Conservation (phyloP, 805 yeast species). For the Yamadazyma sp. region DNA sequence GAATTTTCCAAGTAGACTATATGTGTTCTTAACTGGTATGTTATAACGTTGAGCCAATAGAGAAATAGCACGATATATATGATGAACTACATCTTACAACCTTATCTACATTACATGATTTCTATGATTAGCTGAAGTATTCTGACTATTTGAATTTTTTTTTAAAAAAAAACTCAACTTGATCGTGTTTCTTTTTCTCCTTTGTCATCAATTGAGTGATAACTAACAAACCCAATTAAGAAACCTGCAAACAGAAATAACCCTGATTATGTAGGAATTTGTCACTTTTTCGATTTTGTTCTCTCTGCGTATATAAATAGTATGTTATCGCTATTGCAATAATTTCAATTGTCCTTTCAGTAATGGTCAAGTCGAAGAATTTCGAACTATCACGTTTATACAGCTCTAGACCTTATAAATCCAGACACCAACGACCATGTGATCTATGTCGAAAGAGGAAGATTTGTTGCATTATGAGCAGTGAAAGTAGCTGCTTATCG, state of each 20-base stretch:
- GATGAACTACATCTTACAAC: conserved; percentile 6
- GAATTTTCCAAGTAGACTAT: no score
- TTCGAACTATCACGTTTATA: conserved; percentile 12
- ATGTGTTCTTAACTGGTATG: no score
- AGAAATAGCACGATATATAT: no score
- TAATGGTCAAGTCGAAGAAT: conserved; percentile 11
- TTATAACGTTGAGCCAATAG: no score
- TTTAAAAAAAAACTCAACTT: not conserved
- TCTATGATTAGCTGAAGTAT: not conserved
- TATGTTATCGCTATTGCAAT: not conserved
- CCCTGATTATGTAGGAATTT: conserved; percentile 3
- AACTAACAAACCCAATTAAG: conserved; percentile 7
- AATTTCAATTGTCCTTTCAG: no score
- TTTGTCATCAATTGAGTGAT: not conserved
- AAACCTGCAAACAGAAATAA: conserved; percentile 1
- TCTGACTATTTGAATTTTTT: no score
- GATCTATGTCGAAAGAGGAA: conserved; percentile 36
- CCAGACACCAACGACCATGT: conserved; percentile 34
- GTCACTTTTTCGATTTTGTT: no score
- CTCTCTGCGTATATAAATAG: conserved; percentile 5
- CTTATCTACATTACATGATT: conserved; percentile 12
- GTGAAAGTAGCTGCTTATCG: conserved; percentile 29
- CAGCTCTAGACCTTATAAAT: conserved; percentile 30
- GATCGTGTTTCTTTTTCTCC: conserved; percentile 3
- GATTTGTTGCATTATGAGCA: conserved; percentile 35